A percentile compares a stretch with the other conserved stretches of the same genome.
Evolutionary conservation across 1,284 basidiomycete species (phyloP).

Genomic region (Apiotrichum akiyoshidainum): DNA sequence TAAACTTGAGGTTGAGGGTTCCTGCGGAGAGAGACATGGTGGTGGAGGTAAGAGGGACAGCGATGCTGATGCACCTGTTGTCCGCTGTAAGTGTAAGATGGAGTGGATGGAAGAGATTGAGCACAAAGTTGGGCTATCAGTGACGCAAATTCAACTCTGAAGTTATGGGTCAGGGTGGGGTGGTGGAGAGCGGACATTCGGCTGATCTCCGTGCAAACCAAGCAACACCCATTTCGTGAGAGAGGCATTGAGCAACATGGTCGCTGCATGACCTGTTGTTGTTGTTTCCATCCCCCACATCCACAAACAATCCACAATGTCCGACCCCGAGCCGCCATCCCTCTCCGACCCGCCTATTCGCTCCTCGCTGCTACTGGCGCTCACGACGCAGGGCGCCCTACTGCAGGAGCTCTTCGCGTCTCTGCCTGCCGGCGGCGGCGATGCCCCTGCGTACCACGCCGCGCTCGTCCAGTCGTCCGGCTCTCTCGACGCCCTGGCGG

Average conservation of each 20-base stretch:
- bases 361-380: conserved; percentile 34
- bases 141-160: too few species aligned
- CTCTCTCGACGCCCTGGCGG: conserved; percentile 26
- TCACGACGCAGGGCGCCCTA: conserved; percentile 36
- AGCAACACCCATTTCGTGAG: too few species aligned
- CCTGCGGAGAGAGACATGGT: conserved; percentile 40
- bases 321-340: conserved; percentile 1
- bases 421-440: conserved; percentile 13
- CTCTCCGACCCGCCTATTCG: conserved; percentile 25
- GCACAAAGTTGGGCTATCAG: too few species aligned
- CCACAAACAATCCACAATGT: conserved; percentile 2
- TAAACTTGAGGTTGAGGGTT: conserved; percentile 49
- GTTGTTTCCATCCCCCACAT: background rate
- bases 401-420: conserved; percentile 37
- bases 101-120: too few species aligned
- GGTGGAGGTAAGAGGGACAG: background rate
- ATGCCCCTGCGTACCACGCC: conserved; percentile 22
- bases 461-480: conserved; percentile 21
- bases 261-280: background rate
- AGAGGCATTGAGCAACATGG: too few species aligned
- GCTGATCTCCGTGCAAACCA: too few species aligned
- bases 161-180: too few species aligned
- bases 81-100: background rate
- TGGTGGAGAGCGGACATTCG: too few species aligned
- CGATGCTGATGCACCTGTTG: background rate